Base-by-base conservation (phyloP, 2,329 filamentous ascomycete species). In the Cordyceps sp. region DNA sequence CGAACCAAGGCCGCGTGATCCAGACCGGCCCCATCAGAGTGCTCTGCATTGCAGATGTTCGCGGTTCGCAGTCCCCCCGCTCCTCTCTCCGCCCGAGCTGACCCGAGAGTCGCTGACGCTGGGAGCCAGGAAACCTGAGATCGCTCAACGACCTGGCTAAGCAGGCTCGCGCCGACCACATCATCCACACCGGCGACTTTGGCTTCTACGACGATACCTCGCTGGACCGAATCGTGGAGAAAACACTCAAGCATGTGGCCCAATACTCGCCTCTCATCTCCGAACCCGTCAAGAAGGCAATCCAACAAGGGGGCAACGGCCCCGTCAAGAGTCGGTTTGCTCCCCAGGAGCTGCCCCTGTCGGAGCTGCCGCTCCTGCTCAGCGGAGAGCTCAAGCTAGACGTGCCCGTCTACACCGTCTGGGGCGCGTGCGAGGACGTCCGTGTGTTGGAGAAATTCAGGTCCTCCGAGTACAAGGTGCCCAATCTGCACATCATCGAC, bases 351-450 rank as follows among this genome's bases (percentile, higher is more conserved):
- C 73, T 94, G 19, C 84, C 85, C 35, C 77, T 98, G 33, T 98
- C 90, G 36, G 86, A 98, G 61, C 74, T 98, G 23, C 73, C 88
- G 17, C 73, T 82, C 46, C 84, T 98, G 45, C 71, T 98, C 42
- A 81, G 74, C 57, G 86, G 86, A 54, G 79, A 80, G 43, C 69
- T 92, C 49, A 93, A 84, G 50, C 75, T 98, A 36, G 86, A 98
- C 39, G 80, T 98, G 36, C 90, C 90, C 1, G 90, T 98, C 35
- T 96, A 94, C 61, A 98, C 90, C 26, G 90, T 98, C 24, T 98
- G 90, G 90, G 90, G 90, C 52, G 90, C 90, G 30, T 98, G 90
- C 51, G 90, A 98, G 59, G 90, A 98, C 66, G 90, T 98, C 15
- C 78, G 90, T 36, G 90, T 98, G 19, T 59, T 98, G 48, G 90